Conservation (phyloP, 805 yeast genomes). For the Alloascoidea hylecoeti region DNA sequence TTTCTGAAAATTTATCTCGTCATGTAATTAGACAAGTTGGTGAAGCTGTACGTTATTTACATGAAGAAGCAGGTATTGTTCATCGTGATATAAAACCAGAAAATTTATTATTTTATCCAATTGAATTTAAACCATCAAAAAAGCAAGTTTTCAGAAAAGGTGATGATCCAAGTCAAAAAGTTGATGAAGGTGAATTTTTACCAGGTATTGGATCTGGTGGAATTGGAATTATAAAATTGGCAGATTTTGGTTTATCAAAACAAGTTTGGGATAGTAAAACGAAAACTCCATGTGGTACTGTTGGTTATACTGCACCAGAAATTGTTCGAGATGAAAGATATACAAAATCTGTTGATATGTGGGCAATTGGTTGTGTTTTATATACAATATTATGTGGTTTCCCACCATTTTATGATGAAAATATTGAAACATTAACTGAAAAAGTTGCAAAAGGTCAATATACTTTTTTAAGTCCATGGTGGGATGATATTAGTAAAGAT, state of each 20-base stretch:
- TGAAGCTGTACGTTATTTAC: constrained; percentile 54
- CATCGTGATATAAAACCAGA: constrained; percentile 81
- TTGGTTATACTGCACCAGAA: constrained; percentile 66
- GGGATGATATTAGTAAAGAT: constrained; percentile 67
- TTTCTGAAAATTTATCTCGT: constrained; percentile 56
- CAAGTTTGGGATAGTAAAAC: constrained; percentile 34
- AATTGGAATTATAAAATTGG: constrained; percentile 48
- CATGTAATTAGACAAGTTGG: constrained; percentile 67
- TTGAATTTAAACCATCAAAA: constrained; percentile 25
- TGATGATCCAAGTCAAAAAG: constrained; percentile 40
- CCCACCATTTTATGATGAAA: constrained; percentile 61
- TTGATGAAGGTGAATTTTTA: constrained; percentile 46
- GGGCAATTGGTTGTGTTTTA: constrained; percentile 63
- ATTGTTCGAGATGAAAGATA: constrained; percentile 45
- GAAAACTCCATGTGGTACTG: constrained; percentile 66
- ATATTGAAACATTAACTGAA: constrained; percentile 47
- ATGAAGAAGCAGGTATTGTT: constrained; percentile 56
- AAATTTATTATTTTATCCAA: constrained; percentile 50
- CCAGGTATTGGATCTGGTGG: constrained; percentile 46
- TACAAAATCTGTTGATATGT: constrained; percentile 55
- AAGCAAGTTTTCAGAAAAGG: constrained; percentile 18
- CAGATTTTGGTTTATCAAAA: constrained; percentile 61
- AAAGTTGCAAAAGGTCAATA: constrained; percentile 63
- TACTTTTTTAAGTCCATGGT: constrained; percentile 73
- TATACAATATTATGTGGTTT: constrained; percentile 60